Evolutionary conservation across 208 protist genomes (phyloP).

Genomic region (Trypanosoma rangeli): DNA sequence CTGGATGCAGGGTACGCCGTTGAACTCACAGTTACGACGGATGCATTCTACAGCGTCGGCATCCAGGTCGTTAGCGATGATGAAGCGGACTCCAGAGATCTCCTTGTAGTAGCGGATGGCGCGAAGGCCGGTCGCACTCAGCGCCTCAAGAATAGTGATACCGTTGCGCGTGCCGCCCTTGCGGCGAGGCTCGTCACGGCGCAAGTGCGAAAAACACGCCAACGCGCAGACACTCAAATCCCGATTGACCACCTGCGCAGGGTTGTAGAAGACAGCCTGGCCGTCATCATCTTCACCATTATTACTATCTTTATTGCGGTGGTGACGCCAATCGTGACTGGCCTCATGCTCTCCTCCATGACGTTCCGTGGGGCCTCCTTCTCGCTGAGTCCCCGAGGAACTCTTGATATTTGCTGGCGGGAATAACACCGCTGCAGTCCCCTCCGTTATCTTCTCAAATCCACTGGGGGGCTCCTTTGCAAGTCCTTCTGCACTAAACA

Average conservation of each 20-base stretch:
- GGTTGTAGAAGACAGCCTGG: constrained; percentile 97
- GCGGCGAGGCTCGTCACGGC: constrained; percentile 48
- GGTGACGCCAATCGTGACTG: constrained; percentile 16
- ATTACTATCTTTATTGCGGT: background rate
- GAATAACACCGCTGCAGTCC: constrained; percentile 77
- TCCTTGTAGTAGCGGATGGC: constrained; percentile 98
- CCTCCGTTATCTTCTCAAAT: constrained; percentile 75
- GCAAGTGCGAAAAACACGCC: constrained; percentile 71
- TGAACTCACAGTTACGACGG: constrained; percentile 94
- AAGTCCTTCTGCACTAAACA: constrained; percentile 61
- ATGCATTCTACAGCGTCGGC: constrained; percentile 95
- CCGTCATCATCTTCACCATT: constrained; percentile 31
- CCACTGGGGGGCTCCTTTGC: constrained; percentile 48
- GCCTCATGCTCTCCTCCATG: background rate
- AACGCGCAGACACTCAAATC: constrained; percentile 97
- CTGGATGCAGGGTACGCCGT: constrained; percentile 74
- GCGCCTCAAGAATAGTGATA: constrained; percentile 96
- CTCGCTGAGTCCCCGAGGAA: background rate
- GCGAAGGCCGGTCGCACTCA: constrained; percentile 97
- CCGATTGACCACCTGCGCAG: constrained; percentile 97
- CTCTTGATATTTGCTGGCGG: constrained; percentile 48
- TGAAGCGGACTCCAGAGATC: constrained; percentile 92
- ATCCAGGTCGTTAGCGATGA: constrained; percentile 98
- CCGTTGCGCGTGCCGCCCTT: constrained; percentile 70
- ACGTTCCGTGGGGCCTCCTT: background rate